phyloP scores from a whole-genome alignment of 1,284 basidiomycete genomes.

The Stygiomarasmius scandens region DNA sequence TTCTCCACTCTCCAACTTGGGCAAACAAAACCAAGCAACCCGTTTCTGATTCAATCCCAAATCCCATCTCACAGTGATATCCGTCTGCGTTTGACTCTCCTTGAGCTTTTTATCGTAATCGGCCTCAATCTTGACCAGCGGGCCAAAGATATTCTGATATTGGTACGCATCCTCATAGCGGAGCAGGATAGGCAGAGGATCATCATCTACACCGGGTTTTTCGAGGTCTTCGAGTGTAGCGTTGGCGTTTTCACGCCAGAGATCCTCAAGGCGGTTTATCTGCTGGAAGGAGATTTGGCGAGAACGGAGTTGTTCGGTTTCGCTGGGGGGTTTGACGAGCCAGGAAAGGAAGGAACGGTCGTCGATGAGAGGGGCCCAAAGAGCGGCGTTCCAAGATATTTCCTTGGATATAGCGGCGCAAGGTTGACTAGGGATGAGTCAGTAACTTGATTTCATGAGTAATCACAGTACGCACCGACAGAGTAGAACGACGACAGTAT shows the following conservation, averaged over 20 bases:
- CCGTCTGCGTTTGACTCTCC: slow-evolving; percentile 97
- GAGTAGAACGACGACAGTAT: slow-evolving; percentile 97
- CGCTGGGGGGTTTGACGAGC: slow-evolving; percentile 96
- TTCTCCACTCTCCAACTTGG: slow-evolving; percentile 97
- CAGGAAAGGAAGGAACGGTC: slow-evolving; percentile 98
- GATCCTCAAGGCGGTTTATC: slow-evolving; percentile 95
- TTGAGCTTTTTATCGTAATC: slow-evolving; percentile 98
- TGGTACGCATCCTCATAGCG: slow-evolving; percentile 99
- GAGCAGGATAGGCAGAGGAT: slow-evolving; percentile 88
- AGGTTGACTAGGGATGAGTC: slow-evolving; percentile 73
- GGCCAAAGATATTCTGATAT: slow-evolving; percentile 99
- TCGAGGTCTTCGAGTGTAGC: slow-evolving; percentile 97
- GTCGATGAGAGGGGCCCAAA: slow-evolving; percentile 99
- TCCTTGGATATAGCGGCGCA: slow-evolving; percentile 97
- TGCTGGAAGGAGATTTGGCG: slow-evolving; percentile 96
- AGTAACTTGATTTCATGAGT: neutral
- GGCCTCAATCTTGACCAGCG: slow-evolving; percentile 98
- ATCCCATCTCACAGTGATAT: slow-evolving; percentile 96
- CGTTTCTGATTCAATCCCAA: slow-evolving; percentile 97
- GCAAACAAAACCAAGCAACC: slow-evolving; percentile 94
- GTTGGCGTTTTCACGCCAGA: slow-evolving; percentile 96
- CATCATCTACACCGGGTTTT: slow-evolving; percentile 95
- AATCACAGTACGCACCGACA: slow-evolving; percentile 71
- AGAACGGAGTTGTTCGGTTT: slow-evolving; percentile 93
- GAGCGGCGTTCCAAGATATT: slow-evolving; percentile 96